Evolutionary conservation across 495 filamentous ascomycete species (phyloP).

Genomic region (Friedmanniomyces endolithicus): DNA sequence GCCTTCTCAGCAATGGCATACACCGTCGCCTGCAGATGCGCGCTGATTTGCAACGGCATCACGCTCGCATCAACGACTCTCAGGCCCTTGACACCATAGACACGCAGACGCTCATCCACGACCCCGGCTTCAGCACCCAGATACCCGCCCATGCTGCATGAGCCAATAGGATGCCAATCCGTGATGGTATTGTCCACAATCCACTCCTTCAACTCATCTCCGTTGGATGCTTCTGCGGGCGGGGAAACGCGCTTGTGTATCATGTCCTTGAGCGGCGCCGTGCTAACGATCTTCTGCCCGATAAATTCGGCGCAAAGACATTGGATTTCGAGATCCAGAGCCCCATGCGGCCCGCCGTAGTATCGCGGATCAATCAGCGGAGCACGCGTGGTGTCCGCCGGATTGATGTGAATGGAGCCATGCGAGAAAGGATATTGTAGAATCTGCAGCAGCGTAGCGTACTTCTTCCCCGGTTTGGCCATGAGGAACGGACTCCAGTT

Average conservation of each 20-base stretch:
- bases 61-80: conserved; percentile 20
- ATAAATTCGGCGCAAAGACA: not conserved
- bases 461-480: conserved; percentile 22
- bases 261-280: not conserved
- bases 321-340: too few species aligned
- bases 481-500: too few species aligned
- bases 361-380: conserved; percentile 17
- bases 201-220: conserved; percentile 14
- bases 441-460: conserved; percentile 1
- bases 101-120: conserved; percentile 8
- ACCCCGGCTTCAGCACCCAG: conserved; percentile 32
- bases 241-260: conserved; percentile 12
- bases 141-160: conserved; percentile 39
- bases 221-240: conserved; percentile 3
- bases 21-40: conserved; percentile 14
- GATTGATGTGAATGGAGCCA: conserved; percentile 17
- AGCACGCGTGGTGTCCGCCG: not conserved
- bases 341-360: conserved; percentile 6
- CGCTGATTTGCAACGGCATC: conserved; percentile 5
- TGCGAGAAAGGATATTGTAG: conserved; percentile 17
- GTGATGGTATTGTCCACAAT: conserved; percentile 1
- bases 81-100: conserved; percentile 13
- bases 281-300: conserved; percentile 14
- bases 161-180: conserved; percentile 36
- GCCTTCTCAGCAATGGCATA: conserved; percentile 20